Base-by-base conservation (phyloP, 495 filamentous ascomycete genomes). In the Apiosordaria backusii region DNA sequence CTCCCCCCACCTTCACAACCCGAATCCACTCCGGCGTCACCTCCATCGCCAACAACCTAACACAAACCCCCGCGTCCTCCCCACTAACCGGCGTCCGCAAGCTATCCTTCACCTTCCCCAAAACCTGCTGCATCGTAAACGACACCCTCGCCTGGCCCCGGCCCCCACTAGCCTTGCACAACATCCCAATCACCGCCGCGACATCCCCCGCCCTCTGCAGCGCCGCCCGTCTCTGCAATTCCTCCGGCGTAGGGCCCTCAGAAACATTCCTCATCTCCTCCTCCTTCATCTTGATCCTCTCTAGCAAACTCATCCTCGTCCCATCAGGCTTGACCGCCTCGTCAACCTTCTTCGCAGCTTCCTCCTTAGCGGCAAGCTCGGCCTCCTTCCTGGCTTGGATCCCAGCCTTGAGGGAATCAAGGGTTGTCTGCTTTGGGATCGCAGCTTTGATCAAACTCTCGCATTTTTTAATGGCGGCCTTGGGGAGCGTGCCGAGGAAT, bases 271-370 rank as follows among this genome's bases (percentile, higher is more conserved):
- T 70, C 53, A 79, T 75, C 50, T 80, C 76, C 3, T 81, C 70
- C 60, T 88, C 80, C 76, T 88, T 89, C 21, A 81, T 74, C 27
- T 86, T 83, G 66, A 91, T 82, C 67, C 88, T 86, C 65, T 89
- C 87, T 18, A 90, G 82, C 21, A 91, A 70, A 66, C 72, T 76
- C 75, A 81, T 75, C 65, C 79, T 79, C 19, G 71, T 68, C 6
- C 72, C 78, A 60, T 73, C 75, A 0, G 75, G 29, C 35, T 76
- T 76, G 35, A 72, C 26, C 58, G 71, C 71, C 2, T 73, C 64
- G 0, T 57, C 60, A 6, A 73, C 63, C n/a, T 60, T 54, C 61
- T 50, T 5, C 26, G 50, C 27, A 61, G 66, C 68, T 18, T 68
- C 54, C 23, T 68, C 61, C 15, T 74, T 65, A 58, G 59, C 57